Base-by-base conservation (phyloP, 202 grass and related monocot species). In the Panicum hallii region DNA sequence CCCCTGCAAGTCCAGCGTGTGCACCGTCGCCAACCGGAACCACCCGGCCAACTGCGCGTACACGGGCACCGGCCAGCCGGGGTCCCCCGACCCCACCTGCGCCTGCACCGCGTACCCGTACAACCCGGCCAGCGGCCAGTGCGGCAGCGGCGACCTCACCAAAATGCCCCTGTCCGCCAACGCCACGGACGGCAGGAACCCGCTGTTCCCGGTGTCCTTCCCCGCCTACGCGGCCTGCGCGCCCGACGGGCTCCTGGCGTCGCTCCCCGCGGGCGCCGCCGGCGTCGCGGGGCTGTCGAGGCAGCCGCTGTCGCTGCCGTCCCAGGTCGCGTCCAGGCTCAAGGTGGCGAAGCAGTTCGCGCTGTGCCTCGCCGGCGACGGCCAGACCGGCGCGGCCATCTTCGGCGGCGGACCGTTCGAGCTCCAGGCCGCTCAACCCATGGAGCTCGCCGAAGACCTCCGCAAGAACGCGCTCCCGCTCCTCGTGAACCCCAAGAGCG, bases 121-220 rank as follows among this genome's bases (percentile, higher is more conserved):
- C 67, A 83, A 85, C 74, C 91, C 82, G 4, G 22, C 64, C 4
- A 76, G 5, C 26, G 34, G 49, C 0, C 41, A 43, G 19, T 88
- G 88, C 56, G 42, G 5, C 9, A 4, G 7, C 32, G 65, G 42
- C 8, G 75, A 89, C 56, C 3, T 87, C 19, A 93, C 91, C 49
- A 15, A 32, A 0, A 19, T 48, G 34, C 9, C 63, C 7, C 63
- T 92, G 9, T 72, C 67, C 8, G 83, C 74, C 23, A 68, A 79
- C 55, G n/a, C 73, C 62, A 92, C 90, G 30, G 82, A 94, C 50
- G 87, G 92, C 7, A n/a, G 30, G n/a, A 85, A 77, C 69, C 92
- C 92, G 17, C 62, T 88, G 2, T 69, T 4, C 77, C 34, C 56
- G 11, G 63, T 87, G 20, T 38, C 43, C 8, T 77, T 87, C 69